Evolutionary conservation across 1,284 basidiomycete species (phyloP).

Genomic region (Grifola frondosa): DNA sequence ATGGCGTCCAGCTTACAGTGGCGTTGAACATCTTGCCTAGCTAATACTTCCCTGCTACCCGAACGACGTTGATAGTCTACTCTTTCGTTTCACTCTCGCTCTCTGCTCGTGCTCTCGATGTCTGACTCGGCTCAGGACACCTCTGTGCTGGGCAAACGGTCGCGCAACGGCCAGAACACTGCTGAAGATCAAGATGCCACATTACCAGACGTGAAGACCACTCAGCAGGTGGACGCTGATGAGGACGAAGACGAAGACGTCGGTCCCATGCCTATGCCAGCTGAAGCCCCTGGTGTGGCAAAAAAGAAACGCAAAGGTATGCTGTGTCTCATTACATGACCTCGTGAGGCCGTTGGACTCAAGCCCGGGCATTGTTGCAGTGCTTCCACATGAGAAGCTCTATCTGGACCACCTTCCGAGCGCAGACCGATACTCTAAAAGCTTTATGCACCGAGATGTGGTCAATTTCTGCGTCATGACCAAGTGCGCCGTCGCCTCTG

Average conservation of each 20-base stretch:
- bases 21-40: no score
- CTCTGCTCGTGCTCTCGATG: conserved; percentile 27
- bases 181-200: conserved; percentile 8
- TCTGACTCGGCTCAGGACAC: conserved; percentile 40
- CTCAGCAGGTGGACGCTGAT: conserved; percentile 23
- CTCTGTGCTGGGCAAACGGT: conserved; percentile 64
- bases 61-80: not conserved
- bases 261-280: conserved; percentile 75
- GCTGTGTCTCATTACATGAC: conserved; percentile 19
- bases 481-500: conserved; percentile 48
- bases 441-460: conserved; percentile 97
- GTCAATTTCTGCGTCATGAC: conserved; percentile 88
- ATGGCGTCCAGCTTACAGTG: no score
- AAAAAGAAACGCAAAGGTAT: conserved; percentile 77
- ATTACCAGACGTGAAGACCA: conserved; percentile 21
- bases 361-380: conserved; percentile 32
- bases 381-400: conserved; percentile 76
- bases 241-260: conserved; percentile 69
- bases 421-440: conserved; percentile 93
- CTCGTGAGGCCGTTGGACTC: not conserved
- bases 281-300: conserved; percentile 32
- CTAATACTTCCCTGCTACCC: not conserved
- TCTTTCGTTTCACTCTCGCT: not conserved
- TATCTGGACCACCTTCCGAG: conserved; percentile 92
- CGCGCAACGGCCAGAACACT: conserved; percentile 41